phyloP scores from a whole-genome alignment of 305 asterid species.

The Fraxinus platypoda region DNA sequence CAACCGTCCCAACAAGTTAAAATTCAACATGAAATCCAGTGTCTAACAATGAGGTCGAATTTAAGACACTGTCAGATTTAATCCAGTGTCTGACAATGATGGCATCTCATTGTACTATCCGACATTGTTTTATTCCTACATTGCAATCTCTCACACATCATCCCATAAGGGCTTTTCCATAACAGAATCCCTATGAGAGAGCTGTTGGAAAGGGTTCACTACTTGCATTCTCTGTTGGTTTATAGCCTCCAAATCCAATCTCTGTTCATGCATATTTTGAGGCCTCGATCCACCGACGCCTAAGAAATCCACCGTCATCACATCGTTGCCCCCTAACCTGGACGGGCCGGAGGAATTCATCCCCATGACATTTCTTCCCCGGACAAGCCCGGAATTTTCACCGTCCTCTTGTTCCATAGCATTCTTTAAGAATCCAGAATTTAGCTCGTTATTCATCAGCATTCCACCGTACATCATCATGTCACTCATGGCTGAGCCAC shows the following conservation, averaged over 20 bases:
- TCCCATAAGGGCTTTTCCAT: conserved; percentile 62
- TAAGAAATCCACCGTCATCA: conserved; percentile 81
- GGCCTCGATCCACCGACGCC: conserved; percentile 73
- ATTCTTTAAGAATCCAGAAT: conserved; percentile 40
- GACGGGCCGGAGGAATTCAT: conserved; percentile 16
- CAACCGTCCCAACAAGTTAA: neutral
- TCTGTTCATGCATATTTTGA: conserved; percentile 38
- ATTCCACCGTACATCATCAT: conserved; percentile 68
- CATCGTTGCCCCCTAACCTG: conserved; percentile 39
- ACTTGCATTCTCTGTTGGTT: conserved; percentile 52
- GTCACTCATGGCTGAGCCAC: conserved; percentile 41
- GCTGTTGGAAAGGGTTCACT: conserved; percentile 50
- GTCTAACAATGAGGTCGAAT: neutral
- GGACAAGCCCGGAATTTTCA: conserved; percentile 25
- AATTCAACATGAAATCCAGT: neutral
- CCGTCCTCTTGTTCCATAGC: conserved; percentile 36
- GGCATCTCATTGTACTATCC: neutral
- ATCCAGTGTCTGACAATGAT: neutral
- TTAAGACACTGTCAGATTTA: neutral
- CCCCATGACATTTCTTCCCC: conserved; percentile 19
- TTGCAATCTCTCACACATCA: conserved; percentile 22
- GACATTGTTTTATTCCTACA: neutral
- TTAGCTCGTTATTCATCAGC: conserved; percentile 52
- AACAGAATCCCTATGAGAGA: conserved; percentile 50
- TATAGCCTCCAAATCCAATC: conserved; percentile 45